phyloP scores from a whole-genome alignment of 257 asterid species.

The Striga asiatica region DNA sequence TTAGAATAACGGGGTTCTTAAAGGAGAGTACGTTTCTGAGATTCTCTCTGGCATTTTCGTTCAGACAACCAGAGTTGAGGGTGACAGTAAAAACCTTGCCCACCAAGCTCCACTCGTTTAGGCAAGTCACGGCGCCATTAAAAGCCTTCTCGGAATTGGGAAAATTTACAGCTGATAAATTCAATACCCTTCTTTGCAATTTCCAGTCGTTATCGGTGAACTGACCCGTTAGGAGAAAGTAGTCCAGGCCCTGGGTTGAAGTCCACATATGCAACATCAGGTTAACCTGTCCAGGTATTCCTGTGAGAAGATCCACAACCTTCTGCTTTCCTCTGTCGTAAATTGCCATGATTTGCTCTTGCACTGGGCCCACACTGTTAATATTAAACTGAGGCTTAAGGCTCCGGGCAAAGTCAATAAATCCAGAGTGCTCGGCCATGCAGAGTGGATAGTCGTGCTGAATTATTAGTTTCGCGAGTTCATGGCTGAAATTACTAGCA shows the following conservation, averaged over 20 bases:
- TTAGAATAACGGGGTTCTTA: constrained; percentile 34
- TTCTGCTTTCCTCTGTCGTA: constrained; percentile 55
- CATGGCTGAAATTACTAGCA: constrained; percentile 26
- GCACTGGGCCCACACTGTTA: constrained; percentile 23
- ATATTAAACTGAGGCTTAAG: constrained; percentile 56
- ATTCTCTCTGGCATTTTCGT: constrained; percentile 31
- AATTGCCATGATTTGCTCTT: constrained; percentile 42
- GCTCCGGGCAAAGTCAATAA: constrained; percentile 38
- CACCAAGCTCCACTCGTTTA: constrained; percentile 57
- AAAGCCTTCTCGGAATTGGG: constrained; percentile 60
- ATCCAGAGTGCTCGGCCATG: constrained; percentile 61
- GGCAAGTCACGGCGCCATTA: constrained; percentile 40
- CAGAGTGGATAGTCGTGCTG: constrained; percentile 70
- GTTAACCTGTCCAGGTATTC: constrained; percentile 55
- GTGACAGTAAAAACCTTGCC: constrained; percentile 49
- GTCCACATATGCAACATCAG: constrained; percentile 58
- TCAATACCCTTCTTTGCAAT: constrained; percentile 49
- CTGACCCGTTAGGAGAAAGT: constrained; percentile 54
- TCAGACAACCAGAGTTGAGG: constrained; percentile 26
- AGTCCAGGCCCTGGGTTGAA: constrained; percentile 43
- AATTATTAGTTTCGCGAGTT: constrained; percentile 67
- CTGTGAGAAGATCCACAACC: constrained; percentile 38
- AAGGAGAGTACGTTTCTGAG: constrained; percentile 43
- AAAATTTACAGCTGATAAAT: constrained; percentile 30
- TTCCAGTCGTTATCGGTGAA: constrained; percentile 70